phyloP scores from a whole-genome alignment of 1,139 yeast genomes.

The Zygosaccharomyces pseudobailii region DNA sequence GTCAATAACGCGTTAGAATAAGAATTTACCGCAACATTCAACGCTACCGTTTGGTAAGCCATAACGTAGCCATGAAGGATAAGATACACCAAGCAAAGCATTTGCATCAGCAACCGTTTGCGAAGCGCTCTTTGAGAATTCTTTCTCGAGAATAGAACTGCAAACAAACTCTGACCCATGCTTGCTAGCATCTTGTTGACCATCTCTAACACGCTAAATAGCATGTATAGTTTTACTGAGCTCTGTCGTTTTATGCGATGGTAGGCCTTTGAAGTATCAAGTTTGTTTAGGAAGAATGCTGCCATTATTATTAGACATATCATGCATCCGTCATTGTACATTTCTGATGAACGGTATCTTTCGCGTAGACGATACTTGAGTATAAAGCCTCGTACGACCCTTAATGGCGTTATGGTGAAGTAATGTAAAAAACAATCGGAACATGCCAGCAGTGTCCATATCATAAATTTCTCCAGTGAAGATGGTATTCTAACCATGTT shows the following conservation, averaged over 20 bases:
- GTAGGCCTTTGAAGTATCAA: conserved; percentile 82
- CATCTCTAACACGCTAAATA: conserved; percentile 88
- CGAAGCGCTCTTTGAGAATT: conserved; percentile 6
- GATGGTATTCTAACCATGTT: conserved; percentile 65
- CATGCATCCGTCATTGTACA: conserved; percentile 23
- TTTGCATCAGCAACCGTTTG: conserved; percentile 33
- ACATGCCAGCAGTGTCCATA: conserved; percentile 72
- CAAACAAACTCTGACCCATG: conserved; percentile 74
- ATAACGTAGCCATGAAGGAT: conserved; percentile 67
- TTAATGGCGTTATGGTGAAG: conserved; percentile 66
- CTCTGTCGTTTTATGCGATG: conserved; percentile 91
- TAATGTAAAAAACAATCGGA: conserved; percentile 71
- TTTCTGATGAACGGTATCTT: conserved; percentile 12
- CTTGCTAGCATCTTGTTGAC: conserved; percentile 83
- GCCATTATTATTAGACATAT: conserved; percentile 31
- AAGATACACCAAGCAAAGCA: conserved; percentile 44
- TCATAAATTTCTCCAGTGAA: conserved; percentile 65
- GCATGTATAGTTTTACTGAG: conserved; percentile 84
- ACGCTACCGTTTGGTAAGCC: conserved; percentile 81
- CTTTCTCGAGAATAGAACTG: conserved; percentile 21
- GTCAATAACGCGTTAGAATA: conserved; percentile 88
- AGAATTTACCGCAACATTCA: conserved; percentile 93
- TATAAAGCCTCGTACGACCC: conserved; percentile 14
- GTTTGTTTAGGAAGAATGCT: conserved; percentile 39
- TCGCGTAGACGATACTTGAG: background rate